Evolutionary conservation across 805 yeast genomes (phyloP), one percentile per base, ranked within the genome.

Genomic region (Kuraishia molischiana): DNA sequence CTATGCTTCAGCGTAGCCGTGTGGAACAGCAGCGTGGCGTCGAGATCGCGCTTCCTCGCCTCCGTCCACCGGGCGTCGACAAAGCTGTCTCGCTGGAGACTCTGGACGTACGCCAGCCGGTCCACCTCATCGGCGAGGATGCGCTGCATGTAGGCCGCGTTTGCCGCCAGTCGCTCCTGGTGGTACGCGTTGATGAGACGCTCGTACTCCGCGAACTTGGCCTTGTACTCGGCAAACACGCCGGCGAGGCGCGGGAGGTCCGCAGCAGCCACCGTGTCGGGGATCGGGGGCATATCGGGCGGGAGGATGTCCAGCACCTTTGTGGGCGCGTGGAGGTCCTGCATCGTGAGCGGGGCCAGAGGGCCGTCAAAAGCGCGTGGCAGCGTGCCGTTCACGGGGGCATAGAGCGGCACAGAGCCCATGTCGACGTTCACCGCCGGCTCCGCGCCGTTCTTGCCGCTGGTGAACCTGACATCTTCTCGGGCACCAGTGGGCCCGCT

Each of bases 351-450:
- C 4, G 45, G 34, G 1, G 41, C 40, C 14, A 35, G 19, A 5
- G 44, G 32, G n/a, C 33, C 24, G 11, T 5, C 17, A 34, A 19
- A 20, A 9, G 37, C 35, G 33, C 50, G 37, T 1, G 52, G 49
- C 24, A 44, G 24, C 1, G 46, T 19, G 5, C 37, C 41, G 32
- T 51, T 51, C 9, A 51, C 48, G 6, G 53, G 48, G 19, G 36
- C 40, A 35, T 47, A 39, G 13, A 49, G 43, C 5, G 52, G 53
- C 4, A 47, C 44, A 15, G 19, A 10, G 3, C 24, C 31, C 11
- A 13, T 15, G 21, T 34, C 31, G 5, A 3, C 20, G 5, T 22
- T 22, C 9, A 15, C 11, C 26, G 26, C 26, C 11, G 26, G 26
- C 8, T 22, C 26, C 8, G 11, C 29, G 13, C 24, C 19, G 11